These are phyloP conservation scores for Eragrostis curvula DNA, from an alignment of 176 grass and related monocot genomes.

Conservation along the genomic window DNA sequence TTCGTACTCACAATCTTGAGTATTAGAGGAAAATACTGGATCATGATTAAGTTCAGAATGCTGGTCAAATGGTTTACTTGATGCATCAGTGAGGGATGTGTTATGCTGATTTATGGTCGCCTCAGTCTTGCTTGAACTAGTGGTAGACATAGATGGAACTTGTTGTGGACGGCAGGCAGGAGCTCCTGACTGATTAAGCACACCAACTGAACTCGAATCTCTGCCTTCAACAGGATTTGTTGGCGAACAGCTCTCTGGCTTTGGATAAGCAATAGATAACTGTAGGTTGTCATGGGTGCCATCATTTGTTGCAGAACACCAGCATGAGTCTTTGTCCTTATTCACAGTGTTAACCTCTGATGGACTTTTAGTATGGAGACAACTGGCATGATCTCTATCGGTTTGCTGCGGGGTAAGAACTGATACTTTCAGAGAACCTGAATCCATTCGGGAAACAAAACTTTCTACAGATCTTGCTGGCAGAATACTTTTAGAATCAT, in stretches of 20 bases:
- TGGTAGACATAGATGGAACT: slow-evolving; percentile 26
- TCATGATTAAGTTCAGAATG: slow-evolving; percentile 23
- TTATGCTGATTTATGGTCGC: slow-evolving; percentile 36
- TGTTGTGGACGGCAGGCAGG: slow-evolving; percentile 24
- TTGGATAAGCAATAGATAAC: slow-evolving; percentile 39
- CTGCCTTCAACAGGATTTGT: slow-evolving; percentile 43
- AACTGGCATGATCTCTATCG: slow-evolving; percentile 24
- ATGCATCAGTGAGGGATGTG: slow-evolving; percentile 32
- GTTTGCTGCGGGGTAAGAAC: slow-evolving; percentile 31
- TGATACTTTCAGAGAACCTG: slow-evolving; percentile 29
- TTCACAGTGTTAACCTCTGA: slow-evolving; percentile 10
- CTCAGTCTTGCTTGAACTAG: slow-evolving; percentile 40
- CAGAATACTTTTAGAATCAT: slow-evolving; percentile 43
- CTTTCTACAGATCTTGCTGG: slow-evolving; percentile 42
- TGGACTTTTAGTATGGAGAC: slow-evolving; percentile 39
- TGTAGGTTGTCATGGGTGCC: slow-evolving; percentile 35
- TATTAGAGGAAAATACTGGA: slow-evolving; percentile 26
- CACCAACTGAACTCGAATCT: slow-evolving; percentile 44
- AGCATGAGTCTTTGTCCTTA: slow-evolving; percentile 32
- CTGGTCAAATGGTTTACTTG: slow-evolving; percentile 23
- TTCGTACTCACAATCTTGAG: slow-evolving; percentile 46
- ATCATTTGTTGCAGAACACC: slow-evolving; percentile 32
- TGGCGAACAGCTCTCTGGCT: slow-evolving; percentile 36
- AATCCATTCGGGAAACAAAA: slow-evolving; percentile 34
- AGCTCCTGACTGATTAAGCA: slow-evolving; percentile 37